Evolutionary conservation across 177 flowering plant genomes (phyloP).

Genomic region (Vitis hybrid): DNA sequence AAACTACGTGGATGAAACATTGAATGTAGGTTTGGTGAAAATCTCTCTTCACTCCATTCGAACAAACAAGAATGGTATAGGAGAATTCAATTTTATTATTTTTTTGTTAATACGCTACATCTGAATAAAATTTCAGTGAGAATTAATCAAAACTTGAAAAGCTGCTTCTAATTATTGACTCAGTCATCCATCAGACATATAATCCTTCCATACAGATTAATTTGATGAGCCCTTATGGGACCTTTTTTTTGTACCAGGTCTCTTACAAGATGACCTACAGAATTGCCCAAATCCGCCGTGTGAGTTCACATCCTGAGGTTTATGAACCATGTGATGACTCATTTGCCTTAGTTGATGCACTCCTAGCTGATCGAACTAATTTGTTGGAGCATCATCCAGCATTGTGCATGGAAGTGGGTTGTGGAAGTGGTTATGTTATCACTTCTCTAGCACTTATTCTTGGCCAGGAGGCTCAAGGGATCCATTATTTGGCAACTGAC

Average conservation of each 20-base stretch:
- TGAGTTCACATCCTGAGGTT: constrained; percentile 82
- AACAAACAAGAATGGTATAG: too few relatives aligned
- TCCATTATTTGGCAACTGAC: constrained; percentile 80
- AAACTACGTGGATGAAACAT: too few relatives aligned
- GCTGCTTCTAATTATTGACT: too few relatives aligned
- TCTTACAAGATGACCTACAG: constrained; percentile 32
- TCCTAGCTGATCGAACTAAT: constrained; percentile 69
- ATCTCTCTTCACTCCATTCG: too few relatives aligned
- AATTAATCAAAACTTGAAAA: too few relatives aligned
- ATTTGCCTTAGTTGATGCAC: constrained; percentile 88
- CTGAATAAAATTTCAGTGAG: too few relatives aligned
- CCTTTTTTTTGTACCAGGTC: neutral
- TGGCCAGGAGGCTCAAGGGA: constrained; percentile 34
- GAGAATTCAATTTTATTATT: too few relatives aligned
- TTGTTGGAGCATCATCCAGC: constrained; percentile 58
- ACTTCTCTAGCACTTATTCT: constrained; percentile 84
- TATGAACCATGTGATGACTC: constrained; percentile 98
- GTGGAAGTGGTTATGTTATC: constrained; percentile 94
- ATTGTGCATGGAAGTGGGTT: constrained; percentile 86
- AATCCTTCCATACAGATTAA: too few relatives aligned
- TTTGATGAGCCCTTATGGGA: too few relatives aligned
- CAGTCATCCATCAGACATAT: too few relatives aligned
- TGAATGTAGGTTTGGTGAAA: too few relatives aligned
- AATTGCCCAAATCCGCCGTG: constrained; percentile 80
- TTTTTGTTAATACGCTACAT: too few relatives aligned